These are phyloP conservation scores for Dimargaris verticillata DNA, from an alignment of 192 early-diverging fungal species.

Conservation along the genomic window DNA sequence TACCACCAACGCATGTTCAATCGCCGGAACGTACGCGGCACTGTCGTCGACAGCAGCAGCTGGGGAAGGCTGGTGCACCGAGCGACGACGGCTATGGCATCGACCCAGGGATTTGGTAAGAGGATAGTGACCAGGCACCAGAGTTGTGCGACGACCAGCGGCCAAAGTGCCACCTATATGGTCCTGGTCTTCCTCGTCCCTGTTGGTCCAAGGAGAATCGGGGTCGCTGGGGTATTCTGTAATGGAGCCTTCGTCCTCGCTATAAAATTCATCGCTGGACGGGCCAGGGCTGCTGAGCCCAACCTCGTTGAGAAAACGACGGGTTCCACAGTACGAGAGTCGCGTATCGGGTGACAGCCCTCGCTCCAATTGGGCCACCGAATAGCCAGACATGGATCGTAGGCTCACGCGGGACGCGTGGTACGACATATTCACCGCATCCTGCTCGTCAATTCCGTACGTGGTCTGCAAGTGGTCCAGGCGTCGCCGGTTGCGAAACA, in stretches of 20 bases:
- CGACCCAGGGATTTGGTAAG: background rate
- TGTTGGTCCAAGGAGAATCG: background rate
- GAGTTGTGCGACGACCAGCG: background rate
- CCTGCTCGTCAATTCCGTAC: slow-evolving; percentile 5
- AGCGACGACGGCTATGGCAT: background rate
- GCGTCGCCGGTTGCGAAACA: slow-evolving; percentile 4
- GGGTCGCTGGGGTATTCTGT: background rate
- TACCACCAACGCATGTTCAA: slow-evolving; percentile 56
- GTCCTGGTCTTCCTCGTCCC: too few relatives aligned
- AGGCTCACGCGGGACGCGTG: slow-evolving; percentile 9
- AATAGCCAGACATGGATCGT: background rate
- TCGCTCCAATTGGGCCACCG: slow-evolving; percentile 8
- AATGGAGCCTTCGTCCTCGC: background rate
- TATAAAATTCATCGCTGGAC: too few relatives aligned
- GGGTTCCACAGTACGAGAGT: slow-evolving; percentile 9
- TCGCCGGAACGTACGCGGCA: background rate
- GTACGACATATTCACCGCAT: slow-evolving; percentile 6
- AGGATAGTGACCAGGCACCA: too few relatives aligned
- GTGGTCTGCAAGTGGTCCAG: slow-evolving; percentile 1
- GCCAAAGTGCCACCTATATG: background rate
- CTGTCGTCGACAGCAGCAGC: too few relatives aligned
- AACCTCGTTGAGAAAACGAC: background rate
- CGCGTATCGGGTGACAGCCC: slow-evolving; percentile 10
- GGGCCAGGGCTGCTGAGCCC: background rate
- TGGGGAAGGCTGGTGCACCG: background rate